Base-by-base conservation (phyloP, 73 alveolate species). In the Symbiodinium natans region DNA sequence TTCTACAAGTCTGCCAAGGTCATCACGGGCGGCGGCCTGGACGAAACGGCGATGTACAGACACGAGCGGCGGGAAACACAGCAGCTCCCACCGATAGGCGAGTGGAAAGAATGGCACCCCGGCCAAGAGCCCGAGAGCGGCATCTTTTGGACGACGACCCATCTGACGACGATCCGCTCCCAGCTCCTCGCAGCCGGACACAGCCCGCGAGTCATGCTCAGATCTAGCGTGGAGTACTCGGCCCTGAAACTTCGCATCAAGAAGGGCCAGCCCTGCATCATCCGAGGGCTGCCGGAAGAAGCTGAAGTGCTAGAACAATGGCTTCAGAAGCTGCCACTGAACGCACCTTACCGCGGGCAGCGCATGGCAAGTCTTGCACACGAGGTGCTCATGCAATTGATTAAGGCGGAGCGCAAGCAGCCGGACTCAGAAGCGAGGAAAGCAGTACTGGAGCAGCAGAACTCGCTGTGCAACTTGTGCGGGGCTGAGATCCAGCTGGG, bases 91-190 rank as follows among this genome's bases (percentile, higher is more conserved):
- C n/a, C n/a, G n/a, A n/a, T n/a, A n/a, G n/a, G n/a, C n/a, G n/a
- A n/a, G n/a, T n/a, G n/a, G n/a, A n/a, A n/a, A n/a, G n/a, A n/a
- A n/a, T n/a, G 63, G 63, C 63, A 48, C 23, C 63, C 8, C 63
- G 63, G 63, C 63, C 63, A 48, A 48, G 63, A 48, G 63, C 75
- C 75, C 75, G 75, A 59, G 75, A 59, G 56, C 56, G 56, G 56
- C 56, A 43, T 43, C 56, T 43, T 43, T 43, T 43, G 56, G 56
- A 43, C 56, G 56, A 43, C 56, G 56, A 43, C 56, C 56, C 56
- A 43, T 43, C 56, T 43, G 56, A 43, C 56, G 56, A 43, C 56
- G 56, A 43, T 43, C 56, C 56, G 56, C 56, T 43, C 56, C 56
- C 56, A 43, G 56, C 56, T 43, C 56, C 56, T 43, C 56, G 56